Conservation (phyloP, 768 basidiomycete genomes). For the Boletus sp. region DNA sequence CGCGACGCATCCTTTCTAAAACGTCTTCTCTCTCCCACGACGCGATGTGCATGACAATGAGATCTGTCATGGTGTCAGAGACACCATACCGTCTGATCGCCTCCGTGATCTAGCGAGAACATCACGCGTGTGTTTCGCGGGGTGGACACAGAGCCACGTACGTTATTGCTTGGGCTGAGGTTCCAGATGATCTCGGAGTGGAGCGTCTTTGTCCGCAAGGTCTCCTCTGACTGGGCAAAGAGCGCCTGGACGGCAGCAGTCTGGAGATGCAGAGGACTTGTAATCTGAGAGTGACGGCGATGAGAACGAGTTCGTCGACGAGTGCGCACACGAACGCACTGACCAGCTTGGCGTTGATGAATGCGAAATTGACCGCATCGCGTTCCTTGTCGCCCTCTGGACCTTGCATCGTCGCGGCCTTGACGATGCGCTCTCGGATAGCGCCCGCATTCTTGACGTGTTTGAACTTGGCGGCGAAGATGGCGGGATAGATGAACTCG, state of each 20-base stretch:
- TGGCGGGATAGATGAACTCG: constrained; percentile 44
- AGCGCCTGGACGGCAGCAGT: constrained; percentile 82
- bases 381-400: constrained; percentile 63
- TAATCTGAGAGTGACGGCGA: constrained; percentile 54
- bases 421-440: constrained; percentile 64
- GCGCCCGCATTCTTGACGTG: constrained; percentile 59
- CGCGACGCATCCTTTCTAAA: constrained; percentile 48
- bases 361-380: constrained; percentile 83
- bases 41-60: constrained; percentile 71
- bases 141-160: constrained; percentile 28
- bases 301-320: constrained; percentile 4
- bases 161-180: constrained; percentile 86
- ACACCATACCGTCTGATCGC: constrained; percentile 84
- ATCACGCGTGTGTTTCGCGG: not conserved
- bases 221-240: constrained; percentile 56
- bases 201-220: constrained; percentile 76
- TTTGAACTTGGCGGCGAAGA: constrained; percentile 64
- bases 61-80: constrained; percentile 56
- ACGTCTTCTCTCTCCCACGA: constrained; percentile 41
- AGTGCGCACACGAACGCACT: constrained; percentile 28
- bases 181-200: constrained; percentile 91
- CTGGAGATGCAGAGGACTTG: constrained; percentile 74
- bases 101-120: constrained; percentile 68
- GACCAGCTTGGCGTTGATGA: constrained; percentile 83
- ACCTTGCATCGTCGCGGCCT: constrained; percentile 60